Base-by-base conservation (phyloP, 1,139 yeast species). In the Lodderomyces elongisporus region DNA sequence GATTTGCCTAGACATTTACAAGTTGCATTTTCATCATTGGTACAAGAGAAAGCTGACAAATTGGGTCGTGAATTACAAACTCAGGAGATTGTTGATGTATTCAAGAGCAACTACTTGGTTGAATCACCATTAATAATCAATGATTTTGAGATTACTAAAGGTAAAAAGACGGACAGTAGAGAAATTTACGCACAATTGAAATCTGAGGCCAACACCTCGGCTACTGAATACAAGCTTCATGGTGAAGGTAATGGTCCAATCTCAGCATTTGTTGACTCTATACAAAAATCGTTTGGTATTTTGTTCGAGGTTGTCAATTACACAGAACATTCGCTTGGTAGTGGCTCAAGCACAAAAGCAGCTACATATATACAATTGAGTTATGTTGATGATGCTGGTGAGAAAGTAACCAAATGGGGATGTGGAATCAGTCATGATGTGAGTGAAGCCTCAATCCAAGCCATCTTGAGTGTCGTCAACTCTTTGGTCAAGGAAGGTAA, bases 221-320 rank as follows among this genome's bases (percentile, higher is more conserved):
- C 45, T 17, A 37, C 51, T 28, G 38, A 38, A n/a, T 49, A 54
- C 14, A 36, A 41, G 25, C 49, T 66, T 32, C 31, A 37, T 16
- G 74, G 74, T 39, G 43, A 48, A 28, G 74, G 74, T 40, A 67
- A 67, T 46, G 74, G 74, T 34, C 74, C 74, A 26, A 68, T 68
- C 39, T 67, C 74, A 27, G 66, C 74, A 4, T 68, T 67, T 44
- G 56, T 64, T 36, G 63, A 63, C 42, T 73, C 71, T 12, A 53
- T 68, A 31, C 55, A 64, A 29, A 48, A 47, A 34, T 49, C 54
- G 38, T 58, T 55, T 34, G 64, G 62, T 29, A 52, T 54, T 33
- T 47, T 52, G 37, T 54, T 64, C 32, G 72, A 67, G 49, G 74
- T 68, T 21, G 58, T 58, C 36, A 58, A 63, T 47, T 68, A 66